phyloP scores from a whole-genome alignment of 192 early-diverging fungal species.

The Bifiguratus adelaidae region DNA sequence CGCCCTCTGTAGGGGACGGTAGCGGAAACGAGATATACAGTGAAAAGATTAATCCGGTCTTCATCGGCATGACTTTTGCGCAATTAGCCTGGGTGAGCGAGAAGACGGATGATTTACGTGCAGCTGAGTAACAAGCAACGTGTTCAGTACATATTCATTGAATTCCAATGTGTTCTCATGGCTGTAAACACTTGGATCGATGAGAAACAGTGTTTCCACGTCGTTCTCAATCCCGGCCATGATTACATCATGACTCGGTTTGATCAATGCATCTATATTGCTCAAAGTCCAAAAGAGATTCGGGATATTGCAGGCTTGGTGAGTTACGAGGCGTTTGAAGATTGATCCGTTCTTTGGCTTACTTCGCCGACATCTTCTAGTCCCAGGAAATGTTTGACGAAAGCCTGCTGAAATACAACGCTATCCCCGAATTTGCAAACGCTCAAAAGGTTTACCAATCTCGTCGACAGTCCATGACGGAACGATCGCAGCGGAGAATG shows the following conservation, averaged over 20 bases:
- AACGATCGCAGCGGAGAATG: no score
- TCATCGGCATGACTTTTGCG: constrained; percentile 48
- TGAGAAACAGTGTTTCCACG: constrained; percentile 13
- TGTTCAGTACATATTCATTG: constrained; percentile 26
- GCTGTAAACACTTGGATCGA: constrained; percentile 16
- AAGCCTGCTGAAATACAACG: no score
- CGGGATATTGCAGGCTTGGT: constrained; percentile 22
- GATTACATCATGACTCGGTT: constrained; percentile 24
- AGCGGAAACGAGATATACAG: constrained; percentile 54
- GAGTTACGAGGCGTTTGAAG: no score
- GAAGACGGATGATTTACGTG: neutral
- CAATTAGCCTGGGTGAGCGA: constrained; percentile 33
- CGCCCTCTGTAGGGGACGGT: constrained; percentile 34
- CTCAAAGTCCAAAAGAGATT: constrained; percentile 33
- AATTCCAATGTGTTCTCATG: constrained; percentile 39
- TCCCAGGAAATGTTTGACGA: no score
- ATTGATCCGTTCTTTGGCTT: no score
- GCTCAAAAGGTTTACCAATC: no score
- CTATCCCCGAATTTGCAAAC: no score
- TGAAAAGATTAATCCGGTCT: constrained; percentile 29
- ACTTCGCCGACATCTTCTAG: no score
- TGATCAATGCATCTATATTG: constrained; percentile 45
- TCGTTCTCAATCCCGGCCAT: constrained; percentile 52
- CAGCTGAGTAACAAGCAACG: neutral
- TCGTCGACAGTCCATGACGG: no score